phyloP scores from a whole-genome alignment of 2,329 filamentous ascomycete species.

The Trichoderma asperellum region DNA sequence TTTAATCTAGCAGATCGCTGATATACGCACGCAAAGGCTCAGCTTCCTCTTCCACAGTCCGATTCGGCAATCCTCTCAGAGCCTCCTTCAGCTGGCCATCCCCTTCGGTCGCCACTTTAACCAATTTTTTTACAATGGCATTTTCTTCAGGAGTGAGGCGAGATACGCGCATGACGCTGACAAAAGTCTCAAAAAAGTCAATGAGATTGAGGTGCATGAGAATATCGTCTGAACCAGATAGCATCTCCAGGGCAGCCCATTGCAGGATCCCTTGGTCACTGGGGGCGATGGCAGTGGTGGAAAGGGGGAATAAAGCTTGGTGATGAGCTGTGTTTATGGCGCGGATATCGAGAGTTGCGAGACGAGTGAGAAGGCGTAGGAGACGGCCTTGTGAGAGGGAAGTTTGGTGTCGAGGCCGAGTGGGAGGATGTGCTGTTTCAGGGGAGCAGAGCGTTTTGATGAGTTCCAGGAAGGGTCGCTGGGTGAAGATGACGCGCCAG shows the following conservation, averaged over 20 bases:
- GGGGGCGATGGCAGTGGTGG: conserved; percentile 30
- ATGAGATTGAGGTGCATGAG: conserved; percentile 56
- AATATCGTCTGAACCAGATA: conserved; percentile 54
- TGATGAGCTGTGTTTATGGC: conserved; percentile 46
- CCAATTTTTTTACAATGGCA: conserved; percentile 44
- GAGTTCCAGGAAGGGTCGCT: conserved; percentile 50
- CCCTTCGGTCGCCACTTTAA: conserved; percentile 46
- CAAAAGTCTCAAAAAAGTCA: conserved; percentile 58
- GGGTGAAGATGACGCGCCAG: conserved; percentile 58
- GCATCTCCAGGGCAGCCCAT: conserved; percentile 57
- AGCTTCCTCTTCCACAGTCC: conserved; percentile 56
- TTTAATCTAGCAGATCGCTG: conserved; percentile 43
- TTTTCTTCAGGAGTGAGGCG: conserved; percentile 44
- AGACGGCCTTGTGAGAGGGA: conserved; percentile 58
- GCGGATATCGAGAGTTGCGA: conserved; percentile 52
- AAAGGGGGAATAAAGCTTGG: conserved; percentile 40
- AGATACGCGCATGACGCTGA: conserved; percentile 53
- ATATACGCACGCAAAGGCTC: conserved; percentile 53
- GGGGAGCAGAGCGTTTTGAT: conserved; percentile 45
- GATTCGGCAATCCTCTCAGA: conserved; percentile 50
- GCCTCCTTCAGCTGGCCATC: conserved; percentile 47
- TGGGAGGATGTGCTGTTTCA: conserved; percentile 35
- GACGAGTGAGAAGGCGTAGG: conserved; percentile 55
- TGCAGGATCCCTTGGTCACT: conserved; percentile 50
- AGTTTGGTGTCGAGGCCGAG: conserved; percentile 44